A percentile compares a stretch with the other conserved stretches of the same genome.
Evolutionary conservation across 768 basidiomycete genomes (phyloP).

Genomic region (Gloeophyllum trabeum): DNA sequence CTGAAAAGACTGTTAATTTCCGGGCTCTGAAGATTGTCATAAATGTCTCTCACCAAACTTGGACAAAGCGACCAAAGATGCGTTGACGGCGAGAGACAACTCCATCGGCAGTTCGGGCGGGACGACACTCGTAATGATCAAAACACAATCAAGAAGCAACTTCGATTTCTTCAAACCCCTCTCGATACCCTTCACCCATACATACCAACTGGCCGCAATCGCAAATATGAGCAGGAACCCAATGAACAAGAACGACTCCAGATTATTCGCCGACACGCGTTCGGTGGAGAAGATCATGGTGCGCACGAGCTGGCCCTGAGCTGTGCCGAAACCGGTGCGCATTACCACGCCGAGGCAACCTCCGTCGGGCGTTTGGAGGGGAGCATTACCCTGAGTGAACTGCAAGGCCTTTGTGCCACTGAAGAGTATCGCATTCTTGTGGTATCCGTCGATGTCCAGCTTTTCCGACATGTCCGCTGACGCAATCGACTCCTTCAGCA

Average conservation of each 20-base stretch:
- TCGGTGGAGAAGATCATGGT: conserved; percentile 99
- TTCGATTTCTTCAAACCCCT: conserved; percentile 91
- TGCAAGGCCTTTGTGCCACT: conserved; percentile 97
- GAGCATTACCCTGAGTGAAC: conserved; percentile 42
- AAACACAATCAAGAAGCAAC: conserved; percentile 85
- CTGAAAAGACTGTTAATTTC: conserved; percentile 29
- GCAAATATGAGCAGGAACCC: conserved; percentile 97
- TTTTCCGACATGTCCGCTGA: conserved; percentile 63
- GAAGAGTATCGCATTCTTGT: conserved; percentile 86
- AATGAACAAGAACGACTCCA: conserved; percentile 95
- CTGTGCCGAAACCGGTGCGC: conserved; percentile 94
- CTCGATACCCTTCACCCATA: conserved; percentile 95
- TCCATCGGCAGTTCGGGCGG: conserved; percentile 99
- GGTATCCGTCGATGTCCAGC: conserved; percentile 77
- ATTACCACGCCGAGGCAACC: conserved; percentile 91
- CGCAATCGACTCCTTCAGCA: conserved; percentile 92
- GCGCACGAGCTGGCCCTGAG: conserved; percentile 92
- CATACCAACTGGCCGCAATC: conserved; percentile 96
- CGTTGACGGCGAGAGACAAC: conserved; percentile 90
- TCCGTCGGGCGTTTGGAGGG: conserved; percentile 70
- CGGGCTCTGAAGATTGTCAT: no score
- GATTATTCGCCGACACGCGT: conserved; percentile 90
- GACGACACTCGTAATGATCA: conserved; percentile 95
- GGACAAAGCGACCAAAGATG: conserved; percentile 83
- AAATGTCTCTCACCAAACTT: conserved; percentile 67